Base-by-base conservation (phyloP, 495 filamentous ascomycete species). In the Podospora australis region DNA sequence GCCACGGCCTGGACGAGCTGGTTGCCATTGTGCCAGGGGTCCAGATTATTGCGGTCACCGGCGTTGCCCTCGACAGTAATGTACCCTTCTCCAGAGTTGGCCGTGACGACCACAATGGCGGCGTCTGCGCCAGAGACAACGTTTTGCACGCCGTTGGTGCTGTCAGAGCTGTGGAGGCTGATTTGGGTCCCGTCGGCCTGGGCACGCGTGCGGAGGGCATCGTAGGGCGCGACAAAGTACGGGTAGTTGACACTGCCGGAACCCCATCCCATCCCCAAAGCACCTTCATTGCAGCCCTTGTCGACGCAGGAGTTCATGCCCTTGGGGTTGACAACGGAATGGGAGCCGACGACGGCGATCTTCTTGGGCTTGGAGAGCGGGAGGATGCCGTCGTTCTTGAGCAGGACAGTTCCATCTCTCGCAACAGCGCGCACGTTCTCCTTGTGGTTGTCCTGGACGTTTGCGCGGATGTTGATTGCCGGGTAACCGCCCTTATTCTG, bases 11-110 rank as follows among this genome's bases (percentile, higher is more conserved):
- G 73, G 22, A 95, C 79, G 9, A 95, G 75, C 19, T 77, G 64
- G 56, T 91, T 87, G 14, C 90, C 88, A 35, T 75, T 77, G 57
- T 90, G 84, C 69, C 90, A 86, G 1, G 83, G 70, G 54, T 83
- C 78, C 0, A 95, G 76, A 55, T 83, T 63, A 54, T 73, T 78
- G 16, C 81, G 67, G 55, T 87, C 82, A 21, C 82, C 83, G 0
- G 52, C 64, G 28, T 79, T 64, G 26, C 67, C 67, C 55, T 86
- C 81, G 0, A 83, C 80, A 4, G 72, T 81, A 49, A 86, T 78
- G 50, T 75, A 85, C 36, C 78, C 81, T 58, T 88, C 81, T 9
- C 82, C 81, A 6, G 79, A 76, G 60, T 85, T 75, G 6, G 82
- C 68, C 29, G 76, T 85, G 60, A 86, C 78, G 52, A 83, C 82